phyloP scores from a whole-genome alignment of 345 rosid genomes.

The Zanthoxylum bungeanum region DNA sequence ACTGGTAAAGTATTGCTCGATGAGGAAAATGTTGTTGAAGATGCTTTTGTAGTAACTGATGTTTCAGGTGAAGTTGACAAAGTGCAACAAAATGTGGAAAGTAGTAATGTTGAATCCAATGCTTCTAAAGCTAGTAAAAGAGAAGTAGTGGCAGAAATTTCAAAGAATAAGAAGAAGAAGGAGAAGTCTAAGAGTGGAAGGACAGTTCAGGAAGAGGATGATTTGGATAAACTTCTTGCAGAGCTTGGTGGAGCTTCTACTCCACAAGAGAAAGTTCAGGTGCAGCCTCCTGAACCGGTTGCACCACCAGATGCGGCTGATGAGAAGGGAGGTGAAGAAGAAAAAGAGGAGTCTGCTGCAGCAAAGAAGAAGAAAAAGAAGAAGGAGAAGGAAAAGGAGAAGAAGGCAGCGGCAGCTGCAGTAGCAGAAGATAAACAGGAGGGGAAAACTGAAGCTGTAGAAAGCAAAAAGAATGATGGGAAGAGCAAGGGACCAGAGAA shows the following conservation, averaged over 20 bases:
- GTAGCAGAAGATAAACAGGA: conserved; percentile 50
- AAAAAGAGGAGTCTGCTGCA: conserved; percentile 64
- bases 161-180: conserved; percentile 82
- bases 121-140: conserved; percentile 31
- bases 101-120: conserved; percentile 21
- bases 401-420: conserved; percentile 50
- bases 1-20: conserved; percentile 47
- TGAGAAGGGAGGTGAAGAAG: conserved; percentile 81
- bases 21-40: conserved; percentile 45
- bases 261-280: conserved; percentile 42
- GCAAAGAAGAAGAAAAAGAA: conserved; percentile 92
- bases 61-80: conserved; percentile 23
- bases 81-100: conserved; percentile 6
- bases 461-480: conserved; percentile 61
- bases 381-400: conserved; percentile 75
- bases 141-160: conserved; percentile 52
- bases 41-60: conserved; percentile 23
- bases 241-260: conserved; percentile 69
- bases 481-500: conserved; percentile 83
- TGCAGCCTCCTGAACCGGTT: conserved; percentile 43
- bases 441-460: conserved; percentile 44
- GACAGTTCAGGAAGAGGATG: conserved; percentile 91
- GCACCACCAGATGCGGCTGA: conserved; percentile 30
- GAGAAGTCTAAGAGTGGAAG: conserved; percentile 70
- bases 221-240: conserved; percentile 90